A percentile compares a stretch with the other conserved stretches of the same genome.
phyloP scores from a whole-genome alignment of 192 early-diverging fungal species.

The Coemansia sp. region DNA sequence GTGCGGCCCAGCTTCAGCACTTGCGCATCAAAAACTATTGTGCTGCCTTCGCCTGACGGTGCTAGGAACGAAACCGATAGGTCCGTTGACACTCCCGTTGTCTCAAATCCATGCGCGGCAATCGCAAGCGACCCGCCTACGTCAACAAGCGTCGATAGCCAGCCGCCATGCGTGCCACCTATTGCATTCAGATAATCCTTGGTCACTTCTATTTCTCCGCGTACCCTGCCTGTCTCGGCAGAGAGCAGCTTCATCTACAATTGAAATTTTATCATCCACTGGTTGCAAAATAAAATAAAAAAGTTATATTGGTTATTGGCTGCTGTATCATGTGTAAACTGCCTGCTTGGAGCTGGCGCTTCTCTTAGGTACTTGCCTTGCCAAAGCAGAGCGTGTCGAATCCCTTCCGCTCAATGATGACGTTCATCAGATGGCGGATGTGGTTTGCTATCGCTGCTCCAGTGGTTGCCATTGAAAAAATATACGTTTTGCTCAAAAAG shows the following conservation, averaged over 20 bases:
- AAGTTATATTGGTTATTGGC: neutral
- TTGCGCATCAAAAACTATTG: constrained; percentile 38
- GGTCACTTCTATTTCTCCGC: constrained; percentile 28
- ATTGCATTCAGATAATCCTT: constrained; percentile 34
- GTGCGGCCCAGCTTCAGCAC: constrained; percentile 52
- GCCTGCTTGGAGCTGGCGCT: neutral
- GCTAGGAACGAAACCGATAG: constrained; percentile 52
- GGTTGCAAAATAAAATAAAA: neutral
- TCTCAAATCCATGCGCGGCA: constrained; percentile 39
- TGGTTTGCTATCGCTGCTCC: constrained; percentile 8
- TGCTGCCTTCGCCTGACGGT: constrained; percentile 42
- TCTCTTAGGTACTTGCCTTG: constrained; percentile 12
- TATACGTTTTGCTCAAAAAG: neutral
- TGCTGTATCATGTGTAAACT: neutral
- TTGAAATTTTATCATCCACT: neutral
- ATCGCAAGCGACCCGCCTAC: constrained; percentile 53
- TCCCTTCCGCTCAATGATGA: constrained; percentile 12
- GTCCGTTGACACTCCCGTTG: constrained; percentile 52
- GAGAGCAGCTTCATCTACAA: constrained; percentile 35
- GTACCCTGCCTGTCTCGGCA: constrained; percentile 38
- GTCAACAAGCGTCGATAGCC: constrained; percentile 53
- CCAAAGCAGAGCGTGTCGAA: constrained; percentile 40
- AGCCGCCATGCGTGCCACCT: constrained; percentile 55
- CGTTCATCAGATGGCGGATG: constrained; percentile 16
- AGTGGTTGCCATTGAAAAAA: constrained; percentile 3